Evolutionary conservation across 1,284 basidiomycete genomes (phyloP), one percentile per base, ranked within the genome.

Genomic region (Fomitiporia mediterranea): DNA sequence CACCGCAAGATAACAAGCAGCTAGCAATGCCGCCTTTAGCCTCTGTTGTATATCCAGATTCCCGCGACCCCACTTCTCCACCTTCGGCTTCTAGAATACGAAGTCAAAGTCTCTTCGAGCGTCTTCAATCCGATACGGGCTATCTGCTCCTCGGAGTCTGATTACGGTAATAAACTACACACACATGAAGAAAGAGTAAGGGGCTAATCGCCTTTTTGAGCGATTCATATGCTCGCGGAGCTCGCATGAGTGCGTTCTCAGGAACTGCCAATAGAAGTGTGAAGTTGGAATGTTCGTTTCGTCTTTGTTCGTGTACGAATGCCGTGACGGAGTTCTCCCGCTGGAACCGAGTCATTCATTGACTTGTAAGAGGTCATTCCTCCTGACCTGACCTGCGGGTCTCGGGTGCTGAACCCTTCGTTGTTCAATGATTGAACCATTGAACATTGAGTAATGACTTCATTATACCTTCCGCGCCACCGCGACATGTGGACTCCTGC

Each of bases 181-280:
- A n/a, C n/a, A n/a, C n/a, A n/a, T n/a, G n/a, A n/a, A n/a, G n/a
- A n/a, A n/a, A 25, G 43, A 44, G 43, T 21, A 21, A 11, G 43
- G 23, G 4, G 43, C 17, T 21, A 11, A 25, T 21, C 43, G 43
- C 23, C 23, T 44, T 23, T 44, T 25, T 9, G 11, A 21, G 39
- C 39, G 43, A n/a, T n/a, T n/a, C n/a, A n/a, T 27, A 44, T 44
- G 43, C 9, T 44, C 43, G 43, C 17, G 43, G 43, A 44, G 43
- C 43, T 44, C 43, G 28, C 43, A 44, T 44, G 43, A 21, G 43
- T 25, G 25, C 43, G 8, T 44, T 44, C 43, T 13, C 43, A 23
- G 28, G 43, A 21, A 13, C 43, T 23, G 43, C 19, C 39, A 42
- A 42, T 42, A n/a, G 39, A 15, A 17, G 9, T 21, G n/a, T n/a